Conservation (phyloP, 345 rosid species). For the Linum usitatissimum region DNA sequence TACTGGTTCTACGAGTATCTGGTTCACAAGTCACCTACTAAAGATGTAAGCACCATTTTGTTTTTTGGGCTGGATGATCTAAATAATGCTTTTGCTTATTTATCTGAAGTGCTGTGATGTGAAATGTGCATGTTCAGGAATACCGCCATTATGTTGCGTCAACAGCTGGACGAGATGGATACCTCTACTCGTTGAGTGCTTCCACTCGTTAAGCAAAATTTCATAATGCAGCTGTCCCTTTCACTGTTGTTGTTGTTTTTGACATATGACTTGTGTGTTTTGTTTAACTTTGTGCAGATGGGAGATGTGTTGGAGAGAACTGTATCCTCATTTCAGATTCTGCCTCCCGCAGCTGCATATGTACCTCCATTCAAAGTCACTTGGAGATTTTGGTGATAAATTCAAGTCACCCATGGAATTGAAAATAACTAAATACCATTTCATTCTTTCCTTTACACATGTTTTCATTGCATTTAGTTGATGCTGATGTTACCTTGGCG, state of each 20-base stretch:
- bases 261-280: no score
- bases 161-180: constrained; percentile 85
- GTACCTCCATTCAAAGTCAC: constrained; percentile 96
- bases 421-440: not conserved
- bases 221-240: not conserved
- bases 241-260: not conserved
- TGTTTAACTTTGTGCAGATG: constrained; percentile 45
- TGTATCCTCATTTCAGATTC: constrained; percentile 67
- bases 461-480: not conserved
- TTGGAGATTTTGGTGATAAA: constrained; percentile 87
- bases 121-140: constrained; percentile 54
- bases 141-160: constrained; percentile 70
- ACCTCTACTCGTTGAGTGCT: constrained; percentile 71
- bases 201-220: constrained; percentile 62
- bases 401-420: no score
- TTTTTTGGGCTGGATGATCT: constrained; percentile 1
- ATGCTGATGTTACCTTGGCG: no score
- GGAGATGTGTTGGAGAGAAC: constrained; percentile 61
- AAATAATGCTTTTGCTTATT: not conserved
- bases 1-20: constrained; percentile 89
- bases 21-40: constrained; percentile 82
- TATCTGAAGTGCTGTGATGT: not conserved
- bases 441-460: no score
- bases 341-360: constrained; percentile 60
- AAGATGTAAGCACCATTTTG: constrained; percentile 33